Percentiles rank a stretch among this genome's conserved stretches.
Conservation (phyloP, 768 basidiomycete species). For the Terana coerulea region DNA sequence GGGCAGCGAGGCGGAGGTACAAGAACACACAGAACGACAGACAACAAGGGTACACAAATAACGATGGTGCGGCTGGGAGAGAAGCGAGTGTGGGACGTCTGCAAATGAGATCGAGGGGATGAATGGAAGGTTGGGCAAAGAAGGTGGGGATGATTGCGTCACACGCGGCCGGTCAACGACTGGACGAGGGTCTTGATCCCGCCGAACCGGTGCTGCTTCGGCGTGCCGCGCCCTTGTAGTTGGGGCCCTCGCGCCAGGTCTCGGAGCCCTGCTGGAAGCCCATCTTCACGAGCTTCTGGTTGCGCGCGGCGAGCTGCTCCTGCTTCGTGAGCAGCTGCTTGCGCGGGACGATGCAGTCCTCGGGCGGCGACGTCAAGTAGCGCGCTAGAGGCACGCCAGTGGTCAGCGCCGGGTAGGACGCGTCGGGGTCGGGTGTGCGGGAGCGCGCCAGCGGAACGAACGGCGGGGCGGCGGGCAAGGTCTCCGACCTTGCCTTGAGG, state of each 20-base stretch:
- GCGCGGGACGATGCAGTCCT: slow-evolving; percentile 17
- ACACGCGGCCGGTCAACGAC: slow-evolving; percentile 31
- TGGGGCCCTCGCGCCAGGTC: slow-evolving; percentile 16
- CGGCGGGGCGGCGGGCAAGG: slow-evolving; percentile 3
- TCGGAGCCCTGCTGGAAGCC: slow-evolving; percentile 52
- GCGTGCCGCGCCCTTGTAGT: slow-evolving; percentile 6
- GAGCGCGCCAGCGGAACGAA: slow-evolving; percentile 26
- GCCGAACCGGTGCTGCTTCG: slow-evolving; percentile 38
- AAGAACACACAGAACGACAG: not conserved
- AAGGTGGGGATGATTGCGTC: not conserved
- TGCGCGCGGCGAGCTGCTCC: slow-evolving; percentile 45
- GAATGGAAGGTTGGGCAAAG: too few relatives aligned
- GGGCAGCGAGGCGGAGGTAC: not conserved
- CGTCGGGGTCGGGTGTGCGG: slow-evolving; percentile 43
- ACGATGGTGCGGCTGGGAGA: not conserved
- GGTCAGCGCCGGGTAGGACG: slow-evolving; percentile 10
- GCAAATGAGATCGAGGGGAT: not conserved
- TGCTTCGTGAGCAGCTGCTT: slow-evolving; percentile 31
- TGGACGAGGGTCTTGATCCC: slow-evolving; percentile 48
- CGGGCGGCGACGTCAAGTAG: slow-evolving; percentile 43
- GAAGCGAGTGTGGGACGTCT: not conserved
- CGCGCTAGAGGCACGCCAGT: slow-evolving; percentile 45
- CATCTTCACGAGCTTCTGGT: slow-evolving; percentile 72
- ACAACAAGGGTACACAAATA: not conserved
- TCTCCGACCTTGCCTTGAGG: slow-evolving; percentile 8